Evolutionary conservation across 306 rosid species (phyloP).

Genomic region (Quercus engelmannii): DNA sequence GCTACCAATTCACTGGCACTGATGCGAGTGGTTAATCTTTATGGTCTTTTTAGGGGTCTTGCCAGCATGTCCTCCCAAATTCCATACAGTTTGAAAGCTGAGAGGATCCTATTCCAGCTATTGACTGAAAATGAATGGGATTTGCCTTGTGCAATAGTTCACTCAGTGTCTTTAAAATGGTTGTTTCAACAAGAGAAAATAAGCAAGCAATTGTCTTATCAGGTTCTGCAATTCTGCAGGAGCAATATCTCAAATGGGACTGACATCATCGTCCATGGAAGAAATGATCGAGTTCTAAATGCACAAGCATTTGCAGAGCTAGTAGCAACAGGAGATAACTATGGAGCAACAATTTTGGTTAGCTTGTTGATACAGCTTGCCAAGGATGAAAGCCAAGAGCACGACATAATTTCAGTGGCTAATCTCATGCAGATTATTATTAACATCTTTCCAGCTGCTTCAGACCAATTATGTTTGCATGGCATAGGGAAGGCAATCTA

Average conservation of each 20-base stretch:
- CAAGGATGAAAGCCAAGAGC: slow-evolving; percentile 55
- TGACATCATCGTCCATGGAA: slow-evolving; percentile 27
- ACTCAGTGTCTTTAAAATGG: slow-evolving; percentile 73
- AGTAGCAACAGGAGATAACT: slow-evolving; percentile 59
- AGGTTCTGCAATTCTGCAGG: slow-evolving; percentile 71
- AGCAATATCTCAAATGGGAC: slow-evolving; percentile 37
- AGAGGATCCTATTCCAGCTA: slow-evolving; percentile 62
- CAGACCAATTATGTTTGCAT: slow-evolving; percentile 55
- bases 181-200: slow-evolving; percentile 83
- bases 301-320: slow-evolving; percentile 64
- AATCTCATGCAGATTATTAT: slow-evolving; percentile 48
- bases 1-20: slow-evolving; percentile 38
- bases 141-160: slow-evolving; percentile 67
- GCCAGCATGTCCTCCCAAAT: slow-evolving; percentile 51
- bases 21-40: slow-evolving; percentile 63
- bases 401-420: slow-evolving; percentile 44
- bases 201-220: slow-evolving; percentile 45
- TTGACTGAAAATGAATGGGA: slow-evolving; percentile 63
- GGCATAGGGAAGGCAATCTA: slow-evolving; percentile 59
- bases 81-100: slow-evolving; percentile 71
- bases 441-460: slow-evolving; percentile 48
- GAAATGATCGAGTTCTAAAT: slow-evolving; percentile 32
- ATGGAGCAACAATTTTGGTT: slow-evolving; percentile 60
- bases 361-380: slow-evolving; percentile 61
- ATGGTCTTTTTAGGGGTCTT: slow-evolving; percentile 69